Evolutionary conservation across 1,284 basidiomycete species (phyloP).

Genomic region (Irpex sp.): DNA sequence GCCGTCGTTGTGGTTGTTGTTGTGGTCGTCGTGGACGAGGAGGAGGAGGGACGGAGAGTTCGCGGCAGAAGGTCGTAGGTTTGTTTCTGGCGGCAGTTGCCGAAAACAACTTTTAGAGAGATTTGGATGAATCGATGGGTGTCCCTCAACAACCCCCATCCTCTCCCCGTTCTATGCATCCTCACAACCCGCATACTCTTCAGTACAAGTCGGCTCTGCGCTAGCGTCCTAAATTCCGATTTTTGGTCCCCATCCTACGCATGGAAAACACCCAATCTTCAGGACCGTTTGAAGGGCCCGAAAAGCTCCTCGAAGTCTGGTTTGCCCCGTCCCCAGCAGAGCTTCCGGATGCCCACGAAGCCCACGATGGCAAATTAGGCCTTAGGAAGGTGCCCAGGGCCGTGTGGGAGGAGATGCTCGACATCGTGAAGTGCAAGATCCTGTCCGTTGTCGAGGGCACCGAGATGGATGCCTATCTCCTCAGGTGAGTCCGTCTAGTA

Average conservation of each 20-base stretch:
- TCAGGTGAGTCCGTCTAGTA: constrained; percentile 63
- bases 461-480: constrained; percentile 92
- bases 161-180: constrained; percentile 54
- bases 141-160: constrained; percentile 13
- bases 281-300: constrained; percentile 82
- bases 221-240: constrained; percentile 43
- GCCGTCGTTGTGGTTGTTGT: not conserved
- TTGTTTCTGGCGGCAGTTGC: not conserved
- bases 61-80: not conserved
- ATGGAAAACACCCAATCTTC: constrained; percentile 20
- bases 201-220: constrained; percentile 42
- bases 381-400: constrained; percentile 74
- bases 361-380: constrained; percentile 51
- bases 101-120: not conserved
- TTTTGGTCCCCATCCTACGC: not conserved
- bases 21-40: not conserved
- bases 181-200: constrained; percentile 37
- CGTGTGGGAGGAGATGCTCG: constrained; percentile 97
- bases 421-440: constrained; percentile 96
- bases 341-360: constrained; percentile 44
- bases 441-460: constrained; percentile 85
- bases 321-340: constrained; percentile 77
- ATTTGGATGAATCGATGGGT: constrained; percentile 10
- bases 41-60: not conserved
- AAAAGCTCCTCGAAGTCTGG: constrained; percentile 99